These are phyloP conservation scores for Pythium coloratum DNA, from an alignment of 352 stramenopile species.

Conservation along the genomic window DNA sequence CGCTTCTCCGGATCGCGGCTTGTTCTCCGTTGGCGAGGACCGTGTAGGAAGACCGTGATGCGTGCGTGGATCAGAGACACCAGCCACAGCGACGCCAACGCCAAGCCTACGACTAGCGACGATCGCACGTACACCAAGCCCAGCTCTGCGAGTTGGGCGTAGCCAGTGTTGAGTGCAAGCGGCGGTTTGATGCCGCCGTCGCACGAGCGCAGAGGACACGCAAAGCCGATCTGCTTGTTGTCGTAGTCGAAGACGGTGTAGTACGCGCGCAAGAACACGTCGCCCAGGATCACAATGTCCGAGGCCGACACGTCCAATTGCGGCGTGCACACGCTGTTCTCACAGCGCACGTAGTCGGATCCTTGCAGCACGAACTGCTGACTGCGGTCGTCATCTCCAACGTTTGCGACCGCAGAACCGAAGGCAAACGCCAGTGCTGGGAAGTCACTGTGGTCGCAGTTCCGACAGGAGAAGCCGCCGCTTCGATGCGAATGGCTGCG, in stretches of 20 bases:
- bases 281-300: slow-evolving; percentile 33
- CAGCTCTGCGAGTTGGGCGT: slow-evolving; percentile 9
- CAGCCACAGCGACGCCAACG: slow-evolving; percentile 17
- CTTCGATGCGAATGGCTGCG: slow-evolving; percentile 14
- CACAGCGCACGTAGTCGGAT: slow-evolving; percentile 40
- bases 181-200: slow-evolving; percentile 29
- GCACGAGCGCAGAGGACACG: slow-evolving; percentile 28
- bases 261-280: slow-evolving; percentile 43
- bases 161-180: slow-evolving; percentile 3
- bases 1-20: not conserved
- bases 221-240: slow-evolving; percentile 32
- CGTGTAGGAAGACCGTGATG: not conserved
- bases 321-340: slow-evolving; percentile 31
- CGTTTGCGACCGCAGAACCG: not conserved
- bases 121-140: slow-evolving; percentile 16
- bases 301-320: slow-evolving; percentile 34
- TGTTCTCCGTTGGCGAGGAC: not conserved
- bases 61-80: slow-evolving; percentile 16
- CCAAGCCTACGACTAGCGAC: slow-evolving; percentile 9
- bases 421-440: slow-evolving; percentile 33
- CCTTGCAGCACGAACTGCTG: slow-evolving; percentile 35
- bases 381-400: not conserved
- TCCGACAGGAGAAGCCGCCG: slow-evolving; percentile 26
- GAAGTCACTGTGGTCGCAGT: slow-evolving; percentile 36
- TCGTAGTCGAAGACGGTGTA: slow-evolving; percentile 43